These are phyloP conservation scores for Mycosphaerella sp. DNA, from an alignment of 2,329 filamentous ascomycete genomes.

Conservation along the genomic window DNA sequence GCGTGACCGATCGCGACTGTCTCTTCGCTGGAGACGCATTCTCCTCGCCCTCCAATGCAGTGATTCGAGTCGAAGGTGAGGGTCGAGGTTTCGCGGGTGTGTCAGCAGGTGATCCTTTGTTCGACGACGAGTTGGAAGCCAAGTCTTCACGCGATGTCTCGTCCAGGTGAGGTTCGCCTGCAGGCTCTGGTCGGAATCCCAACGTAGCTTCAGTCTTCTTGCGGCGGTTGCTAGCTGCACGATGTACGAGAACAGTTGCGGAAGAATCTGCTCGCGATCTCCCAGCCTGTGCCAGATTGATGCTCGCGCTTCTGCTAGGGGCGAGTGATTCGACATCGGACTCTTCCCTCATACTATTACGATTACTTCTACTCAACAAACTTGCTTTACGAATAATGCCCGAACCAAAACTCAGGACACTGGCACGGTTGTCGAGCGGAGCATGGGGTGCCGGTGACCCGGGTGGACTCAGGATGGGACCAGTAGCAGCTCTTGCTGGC, in stretches of 20 bases:
- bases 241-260: constrained; percentile 31
- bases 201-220: constrained; percentile 24
- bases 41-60: background rate
- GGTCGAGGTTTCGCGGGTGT: background rate
- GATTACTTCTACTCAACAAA: constrained; percentile 22
- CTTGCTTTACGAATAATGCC: constrained; percentile 26
- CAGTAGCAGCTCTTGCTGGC: constrained; percentile 11
- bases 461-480: constrained; percentile 17
- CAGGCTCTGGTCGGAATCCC: constrained; percentile 26
- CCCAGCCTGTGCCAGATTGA: constrained; percentile 11
- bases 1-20: constrained; percentile 6
- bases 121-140: background rate
- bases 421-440: constrained; percentile 26
- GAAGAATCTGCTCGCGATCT: constrained; percentile 29
- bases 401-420: constrained; percentile 28
- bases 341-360: constrained; percentile 20
- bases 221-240: constrained; percentile 30
- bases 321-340: constrained; percentile 14
- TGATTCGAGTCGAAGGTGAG: background rate
- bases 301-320: constrained; percentile 16
- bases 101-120: background rate
- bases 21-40: background rate
- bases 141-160: constrained; percentile 18
- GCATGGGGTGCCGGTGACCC: constrained; percentile 20
- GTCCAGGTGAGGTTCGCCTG: constrained; percentile 14